phyloP scores from a whole-genome alignment of 169 alveolate species.

The Eimeria necatrix region DNA sequence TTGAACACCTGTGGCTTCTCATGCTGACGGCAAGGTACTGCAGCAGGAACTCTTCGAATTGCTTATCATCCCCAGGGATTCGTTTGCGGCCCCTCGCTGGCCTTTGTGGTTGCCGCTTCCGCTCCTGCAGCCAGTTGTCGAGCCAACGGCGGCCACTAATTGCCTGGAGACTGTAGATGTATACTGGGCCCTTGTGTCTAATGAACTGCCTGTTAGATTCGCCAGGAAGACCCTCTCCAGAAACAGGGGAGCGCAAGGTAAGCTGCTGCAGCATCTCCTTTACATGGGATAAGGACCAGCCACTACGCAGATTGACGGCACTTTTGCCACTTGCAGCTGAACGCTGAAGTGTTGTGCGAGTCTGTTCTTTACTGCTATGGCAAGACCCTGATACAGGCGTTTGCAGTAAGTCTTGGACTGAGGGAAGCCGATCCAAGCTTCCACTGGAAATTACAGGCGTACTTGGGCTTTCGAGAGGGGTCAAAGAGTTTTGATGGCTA shows the following conservation, averaged over 20 bases:
- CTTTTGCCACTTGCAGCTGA: slow-evolving; percentile 5
- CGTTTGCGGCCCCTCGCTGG: slow-evolving; percentile 17
- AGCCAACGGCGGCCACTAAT: slow-evolving; percentile 81
- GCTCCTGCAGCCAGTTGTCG: slow-evolving; percentile 37
- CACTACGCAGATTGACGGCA: not conserved
- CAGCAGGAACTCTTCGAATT: slow-evolving; percentile 34
- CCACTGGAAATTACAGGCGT: not conserved
- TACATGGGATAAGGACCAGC: slow-evolving; percentile 41
- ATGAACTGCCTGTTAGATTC: not conserved
- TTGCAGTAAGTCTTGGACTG: slow-evolving; percentile 4
- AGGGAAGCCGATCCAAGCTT: not conserved
- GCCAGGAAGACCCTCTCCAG: slow-evolving; percentile 29
- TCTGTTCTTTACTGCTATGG: too few relatives aligned
- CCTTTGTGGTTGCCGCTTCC: not conserved
- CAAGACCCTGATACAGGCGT: too few relatives aligned
- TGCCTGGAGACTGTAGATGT: slow-evolving; percentile 78
- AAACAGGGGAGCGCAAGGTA: slow-evolving; percentile 47
- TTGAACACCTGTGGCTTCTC: slow-evolving; percentile 40
- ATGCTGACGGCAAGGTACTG: slow-evolving; percentile 10
- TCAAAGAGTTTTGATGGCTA: not conserved
- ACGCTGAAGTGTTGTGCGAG: too few relatives aligned
- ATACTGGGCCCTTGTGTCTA: slow-evolving; percentile 76
- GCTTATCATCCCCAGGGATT: not conserved
- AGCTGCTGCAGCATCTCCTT: slow-evolving; percentile 68
- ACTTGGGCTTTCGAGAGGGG: not conserved